A percentile compares a stretch with the other conserved stretches of the same genome.
Evolutionary conservation across 371 early-diverging fungal species (phyloP).

Genomic region (Lichtheimia ornata): DNA sequence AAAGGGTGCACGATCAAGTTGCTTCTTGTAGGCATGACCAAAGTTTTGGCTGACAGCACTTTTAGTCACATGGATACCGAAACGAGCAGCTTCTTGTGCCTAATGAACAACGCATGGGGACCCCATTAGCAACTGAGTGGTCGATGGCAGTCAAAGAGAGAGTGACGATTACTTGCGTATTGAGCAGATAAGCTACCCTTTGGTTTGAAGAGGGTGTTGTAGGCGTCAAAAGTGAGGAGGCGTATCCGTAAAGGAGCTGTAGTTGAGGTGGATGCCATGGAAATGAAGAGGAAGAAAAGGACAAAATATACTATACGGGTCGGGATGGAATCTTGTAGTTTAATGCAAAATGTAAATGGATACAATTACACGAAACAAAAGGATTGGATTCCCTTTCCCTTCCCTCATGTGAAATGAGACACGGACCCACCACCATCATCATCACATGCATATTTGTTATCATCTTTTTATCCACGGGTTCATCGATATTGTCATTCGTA

Average conservation of each 20-base stretch:
- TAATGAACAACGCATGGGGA: slow-evolving; percentile 7
- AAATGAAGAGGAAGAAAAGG: slow-evolving; percentile 1
- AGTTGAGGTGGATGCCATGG: neutral
- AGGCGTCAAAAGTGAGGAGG: slow-evolving; percentile 49
- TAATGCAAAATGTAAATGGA: no score
- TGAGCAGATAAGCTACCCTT: slow-evolving; percentile 31
- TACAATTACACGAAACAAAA: no score
- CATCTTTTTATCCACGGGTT: no score
- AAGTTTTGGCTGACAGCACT: slow-evolving; percentile 35
- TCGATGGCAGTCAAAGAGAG: neutral
- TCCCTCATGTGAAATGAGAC: no score
- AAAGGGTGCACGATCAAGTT: slow-evolving; percentile 37
- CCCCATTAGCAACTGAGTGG: neutral
- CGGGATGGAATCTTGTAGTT: no score
- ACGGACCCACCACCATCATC: no score
- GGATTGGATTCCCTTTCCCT: no score
- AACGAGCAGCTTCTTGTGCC: slow-evolving; percentile 43
- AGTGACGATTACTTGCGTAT: slow-evolving; percentile 21
- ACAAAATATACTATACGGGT: no score
- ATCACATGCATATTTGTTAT: no score
- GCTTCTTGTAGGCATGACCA: slow-evolving; percentile 33
- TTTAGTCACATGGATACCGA: slow-evolving; percentile 32
- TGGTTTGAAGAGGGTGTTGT: slow-evolving; percentile 47
- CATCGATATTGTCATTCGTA: no score
- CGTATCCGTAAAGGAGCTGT: slow-evolving; percentile 17